Conservation (phyloP, 306 rosid genomes). For the Canavalia gladiata region DNA sequence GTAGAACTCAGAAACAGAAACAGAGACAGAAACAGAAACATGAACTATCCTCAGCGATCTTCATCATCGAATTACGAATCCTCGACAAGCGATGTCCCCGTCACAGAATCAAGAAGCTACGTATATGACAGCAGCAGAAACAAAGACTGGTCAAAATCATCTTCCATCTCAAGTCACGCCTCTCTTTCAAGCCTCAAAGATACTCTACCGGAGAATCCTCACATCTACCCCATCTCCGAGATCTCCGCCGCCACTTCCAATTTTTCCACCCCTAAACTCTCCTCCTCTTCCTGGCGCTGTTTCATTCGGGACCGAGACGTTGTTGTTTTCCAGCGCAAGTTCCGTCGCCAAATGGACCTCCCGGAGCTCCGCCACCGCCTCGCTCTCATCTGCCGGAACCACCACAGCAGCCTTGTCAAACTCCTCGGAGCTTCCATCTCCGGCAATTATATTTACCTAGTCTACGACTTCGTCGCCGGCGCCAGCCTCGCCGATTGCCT, state of each 20-base stretch:
- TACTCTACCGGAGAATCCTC: constrained; percentile 77
- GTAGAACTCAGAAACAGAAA: constrained; percentile 50
- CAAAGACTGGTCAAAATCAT: constrained; percentile 58
- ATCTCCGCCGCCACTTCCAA: constrained; percentile 72
- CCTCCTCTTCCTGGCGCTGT: constrained; percentile 84
- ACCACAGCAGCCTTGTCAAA: constrained; percentile 75
- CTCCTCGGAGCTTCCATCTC: constrained; percentile 87
- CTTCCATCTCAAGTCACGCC: constrained; percentile 60
- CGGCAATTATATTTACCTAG: constrained; percentile 68
- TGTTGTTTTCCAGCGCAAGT: constrained; percentile 72
- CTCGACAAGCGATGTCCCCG: constrained; percentile 28
- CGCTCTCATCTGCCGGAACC: constrained; percentile 66
- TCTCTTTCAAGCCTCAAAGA: constrained; percentile 73
- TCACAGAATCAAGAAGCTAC: constrained; percentile 56
- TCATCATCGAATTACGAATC: constrained; percentile 20
- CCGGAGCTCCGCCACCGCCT: constrained; percentile 65
- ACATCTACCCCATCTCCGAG: constrained; percentile 72
- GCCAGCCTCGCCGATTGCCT: constrained; percentile 80
- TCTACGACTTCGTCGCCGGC: constrained; percentile 77
- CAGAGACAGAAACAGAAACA: background rate
- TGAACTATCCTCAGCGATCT: background rate
- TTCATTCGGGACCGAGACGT: constrained; percentile 62
- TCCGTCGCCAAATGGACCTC: constrained; percentile 61
- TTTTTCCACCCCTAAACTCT: constrained; percentile 49
- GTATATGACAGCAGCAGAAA: background rate